phyloP scores from a whole-genome alignment of 1,139 yeast genomes.

The Scheffersomyces titani region DNA sequence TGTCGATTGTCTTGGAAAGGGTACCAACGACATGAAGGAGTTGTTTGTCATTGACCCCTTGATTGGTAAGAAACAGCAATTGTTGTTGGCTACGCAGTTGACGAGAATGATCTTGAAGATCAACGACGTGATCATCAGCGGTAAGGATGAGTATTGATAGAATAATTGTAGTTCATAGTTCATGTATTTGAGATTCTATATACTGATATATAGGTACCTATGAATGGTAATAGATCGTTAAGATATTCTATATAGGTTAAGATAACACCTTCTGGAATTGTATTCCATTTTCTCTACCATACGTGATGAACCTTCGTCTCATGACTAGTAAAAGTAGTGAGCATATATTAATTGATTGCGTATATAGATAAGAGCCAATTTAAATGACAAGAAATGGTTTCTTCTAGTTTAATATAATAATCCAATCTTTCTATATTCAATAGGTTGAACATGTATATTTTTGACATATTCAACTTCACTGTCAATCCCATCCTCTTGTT shows the following conservation, averaged over 20 bases:
- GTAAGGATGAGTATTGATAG: constrained; percentile 69
- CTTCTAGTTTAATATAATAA: too few relatives aligned
- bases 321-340: too few relatives aligned
- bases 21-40: constrained; percentile 89
- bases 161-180: not conserved
- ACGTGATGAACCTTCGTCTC: not conserved
- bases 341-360: too few relatives aligned
- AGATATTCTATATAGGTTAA: not conserved
- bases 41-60: constrained; percentile 94
- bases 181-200: not conserved
- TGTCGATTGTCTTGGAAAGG: constrained; percentile 90
- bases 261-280: too few relatives aligned
- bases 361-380: too few relatives aligned
- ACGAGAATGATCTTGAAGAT: constrained; percentile 97
- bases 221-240: not conserved
- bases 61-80: constrained; percentile 95
- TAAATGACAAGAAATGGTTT: too few relatives aligned
- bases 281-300: not conserved
- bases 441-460: too few relatives aligned
- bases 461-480: not conserved
- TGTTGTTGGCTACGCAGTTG: constrained; percentile 91
- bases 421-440: too few relatives aligned
- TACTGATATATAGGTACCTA: not conserved
- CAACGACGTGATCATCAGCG: constrained; percentile 91
- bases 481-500: not conserved